Percentiles rank a stretch among this genome's conserved stretches.
Evolutionary conservation across 352 stramenopile species (phyloP).

Genomic region (Halophytophthora polymorphica): DNA sequence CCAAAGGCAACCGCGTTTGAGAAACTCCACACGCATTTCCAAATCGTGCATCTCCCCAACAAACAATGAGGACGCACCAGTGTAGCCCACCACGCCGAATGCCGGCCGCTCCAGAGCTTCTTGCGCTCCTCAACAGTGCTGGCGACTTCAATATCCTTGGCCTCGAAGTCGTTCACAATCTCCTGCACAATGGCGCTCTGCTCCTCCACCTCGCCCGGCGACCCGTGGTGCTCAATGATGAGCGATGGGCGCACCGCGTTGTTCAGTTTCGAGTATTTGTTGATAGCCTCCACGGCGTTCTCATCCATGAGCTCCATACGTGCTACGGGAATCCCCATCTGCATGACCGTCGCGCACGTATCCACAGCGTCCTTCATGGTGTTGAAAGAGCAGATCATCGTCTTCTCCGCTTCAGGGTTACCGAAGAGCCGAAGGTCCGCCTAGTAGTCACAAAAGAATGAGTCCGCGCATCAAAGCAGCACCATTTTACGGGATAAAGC

Average conservation of each 20-base stretch:
- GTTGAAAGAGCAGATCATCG: constrained; percentile 92
- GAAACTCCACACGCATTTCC: too few relatives aligned
- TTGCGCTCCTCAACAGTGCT: constrained; percentile 70
- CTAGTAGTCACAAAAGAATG: constrained; percentile 13
- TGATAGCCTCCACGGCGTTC: constrained; percentile 71
- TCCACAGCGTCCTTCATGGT: constrained; percentile 86
- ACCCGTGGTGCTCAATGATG: constrained; percentile 94
- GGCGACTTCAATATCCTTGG: constrained; percentile 77
- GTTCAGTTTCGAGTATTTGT: constrained; percentile 83
- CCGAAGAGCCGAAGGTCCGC: constrained; percentile 93
- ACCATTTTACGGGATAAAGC: background rate
- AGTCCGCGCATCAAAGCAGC: background rate
- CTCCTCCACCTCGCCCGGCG: constrained; percentile 76
- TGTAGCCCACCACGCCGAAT: constrained; percentile 85
- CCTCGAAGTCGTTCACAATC: constrained; percentile 85
- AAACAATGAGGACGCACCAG: constrained; percentile 48
- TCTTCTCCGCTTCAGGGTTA: constrained; percentile 88
- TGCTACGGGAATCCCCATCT: constrained; percentile 85
- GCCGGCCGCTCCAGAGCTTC: constrained; percentile 80
- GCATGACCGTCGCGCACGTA: constrained; percentile 80
- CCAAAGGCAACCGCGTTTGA: too few relatives aligned
- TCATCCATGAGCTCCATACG: constrained; percentile 89
- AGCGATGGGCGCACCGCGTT: constrained; percentile 86
- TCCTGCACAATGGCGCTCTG: constrained; percentile 83
- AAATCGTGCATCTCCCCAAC: too few relatives aligned